Conservation (phyloP, 306 rosid species). For the Cyamopsis tetragonoloba region DNA sequence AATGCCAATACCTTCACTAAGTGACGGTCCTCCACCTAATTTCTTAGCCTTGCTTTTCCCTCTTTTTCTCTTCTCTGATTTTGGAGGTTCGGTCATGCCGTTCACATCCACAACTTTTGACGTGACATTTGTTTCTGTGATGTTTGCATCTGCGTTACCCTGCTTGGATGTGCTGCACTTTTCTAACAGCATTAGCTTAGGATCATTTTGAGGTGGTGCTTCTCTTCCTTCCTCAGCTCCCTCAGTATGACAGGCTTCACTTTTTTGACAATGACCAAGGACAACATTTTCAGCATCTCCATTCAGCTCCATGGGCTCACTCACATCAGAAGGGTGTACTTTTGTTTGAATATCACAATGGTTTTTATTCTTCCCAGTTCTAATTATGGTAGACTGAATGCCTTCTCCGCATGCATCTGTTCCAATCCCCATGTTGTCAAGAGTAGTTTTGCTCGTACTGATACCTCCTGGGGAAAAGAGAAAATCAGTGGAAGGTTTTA, state of each 20-base stretch:
- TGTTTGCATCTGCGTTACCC: constrained; percentile 26
- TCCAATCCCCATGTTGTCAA: constrained; percentile 31
- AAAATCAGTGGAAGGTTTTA: too few relatives aligned
- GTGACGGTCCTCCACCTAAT: constrained; percentile 19
- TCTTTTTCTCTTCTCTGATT: constrained; percentile 34
- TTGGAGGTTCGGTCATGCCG: constrained; percentile 29
- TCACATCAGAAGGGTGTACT: constrained; percentile 17
- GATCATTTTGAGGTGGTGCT: constrained; percentile 28
- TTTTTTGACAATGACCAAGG: constrained; percentile 22
- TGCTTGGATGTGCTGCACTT: constrained; percentile 22
- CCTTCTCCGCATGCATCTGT: constrained; percentile 34
- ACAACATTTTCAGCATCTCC: constrained; percentile 26
- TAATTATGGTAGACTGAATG: constrained; percentile 18
- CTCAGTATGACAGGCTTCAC: constrained; percentile 22
- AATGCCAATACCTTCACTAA: constrained; percentile 11
- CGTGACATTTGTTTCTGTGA: constrained; percentile 22
- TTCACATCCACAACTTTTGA: constrained; percentile 29
- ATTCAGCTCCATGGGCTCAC: constrained; percentile 26
- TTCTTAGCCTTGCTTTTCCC: constrained; percentile 37
- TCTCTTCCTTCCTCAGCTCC: constrained; percentile 39
- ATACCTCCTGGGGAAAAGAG: constrained; percentile 18
- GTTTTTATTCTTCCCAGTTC: constrained; percentile 20
- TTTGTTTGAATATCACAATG: constrained; percentile 16
- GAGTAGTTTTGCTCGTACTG: constrained; percentile 17
- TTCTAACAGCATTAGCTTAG: constrained; percentile 29